Conservation (phyloP, 306 rosid genomes). For the Rubus parviflorus region DNA sequence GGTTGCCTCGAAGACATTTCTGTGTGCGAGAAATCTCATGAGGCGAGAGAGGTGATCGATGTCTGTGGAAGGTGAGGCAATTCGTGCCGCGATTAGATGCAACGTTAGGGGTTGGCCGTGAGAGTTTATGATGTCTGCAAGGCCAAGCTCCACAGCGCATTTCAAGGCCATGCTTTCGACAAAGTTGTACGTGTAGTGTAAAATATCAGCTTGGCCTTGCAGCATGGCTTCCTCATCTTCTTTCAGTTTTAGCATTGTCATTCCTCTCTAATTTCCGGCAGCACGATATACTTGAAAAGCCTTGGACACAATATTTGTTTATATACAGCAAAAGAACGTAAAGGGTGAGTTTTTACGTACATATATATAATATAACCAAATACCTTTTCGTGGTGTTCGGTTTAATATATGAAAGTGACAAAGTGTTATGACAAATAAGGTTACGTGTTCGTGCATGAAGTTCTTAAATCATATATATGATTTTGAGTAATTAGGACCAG, state of each 20-base stretch:
- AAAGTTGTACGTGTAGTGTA: background rate
- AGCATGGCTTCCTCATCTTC: background rate
- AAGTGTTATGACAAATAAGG: too few species aligned
- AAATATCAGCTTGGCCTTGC: constrained; percentile 25
- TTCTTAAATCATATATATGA: too few species aligned
- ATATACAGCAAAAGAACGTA: too few species aligned
- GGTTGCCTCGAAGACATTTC: constrained; percentile 13
- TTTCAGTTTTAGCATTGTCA: background rate
- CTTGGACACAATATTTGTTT: background rate
- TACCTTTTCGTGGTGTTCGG: too few species aligned
- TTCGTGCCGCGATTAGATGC: constrained; percentile 19
- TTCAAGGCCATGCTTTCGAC: constrained; percentile 32
- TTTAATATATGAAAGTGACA: too few species aligned
- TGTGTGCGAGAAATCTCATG: constrained; percentile 26
- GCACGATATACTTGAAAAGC: background rate
- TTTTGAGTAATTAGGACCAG: too few species aligned
- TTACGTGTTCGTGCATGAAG: too few species aligned
- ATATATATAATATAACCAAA: too few species aligned
- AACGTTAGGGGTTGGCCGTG: constrained; percentile 18
- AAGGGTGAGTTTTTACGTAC: too few species aligned
- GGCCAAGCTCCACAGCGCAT: constrained; percentile 36
- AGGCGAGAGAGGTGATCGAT: constrained; percentile 28
- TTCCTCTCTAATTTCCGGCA: background rate
- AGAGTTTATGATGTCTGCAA: constrained; percentile 37
- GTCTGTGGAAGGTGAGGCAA: constrained; percentile 14